phyloP scores from a whole-genome alignment of 75 land plant genomes.

The Cupressus sempervirens region DNA sequence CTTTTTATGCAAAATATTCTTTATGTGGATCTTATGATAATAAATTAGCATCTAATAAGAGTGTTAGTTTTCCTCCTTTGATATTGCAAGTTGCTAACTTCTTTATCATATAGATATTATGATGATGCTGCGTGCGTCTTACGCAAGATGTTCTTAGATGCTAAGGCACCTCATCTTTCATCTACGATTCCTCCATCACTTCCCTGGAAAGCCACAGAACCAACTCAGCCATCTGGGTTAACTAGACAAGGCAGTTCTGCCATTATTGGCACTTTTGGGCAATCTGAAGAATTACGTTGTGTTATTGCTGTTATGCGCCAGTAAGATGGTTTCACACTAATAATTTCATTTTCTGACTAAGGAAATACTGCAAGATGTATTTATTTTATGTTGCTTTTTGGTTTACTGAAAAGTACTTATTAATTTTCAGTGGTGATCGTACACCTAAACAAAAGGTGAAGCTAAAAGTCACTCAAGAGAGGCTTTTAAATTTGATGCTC shows the following conservation, averaged over 20 bases:
- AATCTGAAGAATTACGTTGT: constrained; percentile 96
- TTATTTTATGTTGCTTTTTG: background rate
- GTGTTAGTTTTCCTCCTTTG: background rate
- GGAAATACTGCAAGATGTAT: background rate
- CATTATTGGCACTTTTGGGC: constrained; percentile 93
- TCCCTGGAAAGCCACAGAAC: constrained; percentile 91
- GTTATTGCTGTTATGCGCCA: constrained; percentile 95
- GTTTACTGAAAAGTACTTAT: background rate
- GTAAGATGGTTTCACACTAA: constrained; percentile 37
- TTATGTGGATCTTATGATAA: background rate
- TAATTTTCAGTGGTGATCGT: constrained; percentile 82
- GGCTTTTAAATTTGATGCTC: constrained; percentile 84
- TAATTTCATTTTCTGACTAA: background rate
- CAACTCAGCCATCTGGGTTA: constrained; percentile 50
- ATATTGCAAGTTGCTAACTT: background rate
- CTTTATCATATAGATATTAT: constrained; percentile 67
- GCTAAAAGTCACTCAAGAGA: constrained; percentile 96
- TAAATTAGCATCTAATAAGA: background rate
- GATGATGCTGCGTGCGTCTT: constrained; percentile 99
- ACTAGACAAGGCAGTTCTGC: constrained; percentile 89
- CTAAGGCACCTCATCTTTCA: constrained; percentile 95
- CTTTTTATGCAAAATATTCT: background rate
- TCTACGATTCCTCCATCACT: constrained; percentile 79
- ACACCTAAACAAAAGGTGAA: constrained; percentile 99
- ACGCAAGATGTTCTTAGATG: constrained; percentile 95